phyloP scores from a whole-genome alignment of 192 early-diverging fungal genomes.

The Lunasporangiospora selenospora region DNA sequence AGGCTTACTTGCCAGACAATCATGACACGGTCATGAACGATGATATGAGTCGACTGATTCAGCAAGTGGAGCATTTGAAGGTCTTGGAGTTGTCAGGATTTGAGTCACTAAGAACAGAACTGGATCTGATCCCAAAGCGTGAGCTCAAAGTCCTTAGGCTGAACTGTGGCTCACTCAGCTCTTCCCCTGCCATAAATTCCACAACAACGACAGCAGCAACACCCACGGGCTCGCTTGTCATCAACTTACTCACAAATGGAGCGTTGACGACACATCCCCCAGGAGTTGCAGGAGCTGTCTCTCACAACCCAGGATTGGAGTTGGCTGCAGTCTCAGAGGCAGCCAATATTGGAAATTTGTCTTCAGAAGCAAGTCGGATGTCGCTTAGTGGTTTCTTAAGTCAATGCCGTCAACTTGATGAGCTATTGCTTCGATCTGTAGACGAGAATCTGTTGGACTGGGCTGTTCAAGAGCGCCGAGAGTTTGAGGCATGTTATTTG shows the following conservation, averaged over 20 bases:
- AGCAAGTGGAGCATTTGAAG: slow-evolving; percentile 21
- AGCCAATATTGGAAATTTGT: background rate
- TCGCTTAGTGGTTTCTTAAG: slow-evolving; percentile 24
- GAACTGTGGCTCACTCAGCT: slow-evolving; percentile 26
- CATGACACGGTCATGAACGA: slow-evolving; percentile 30
- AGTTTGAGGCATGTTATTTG: slow-evolving; percentile 14
- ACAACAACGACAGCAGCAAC: background rate
- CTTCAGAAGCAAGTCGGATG: slow-evolving; percentile 4
- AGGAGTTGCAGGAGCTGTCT: too few species aligned
- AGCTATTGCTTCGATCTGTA: slow-evolving; percentile 22
- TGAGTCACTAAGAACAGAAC: slow-evolving; percentile 7
- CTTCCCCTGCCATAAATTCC: background rate
- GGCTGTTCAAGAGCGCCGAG: slow-evolving; percentile 35
- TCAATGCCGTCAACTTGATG: slow-evolving; percentile 32
- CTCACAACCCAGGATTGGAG: too few species aligned
- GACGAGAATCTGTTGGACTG: slow-evolving; percentile 36
- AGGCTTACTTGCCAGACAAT: slow-evolving; percentile 24
- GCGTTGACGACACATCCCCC: too few species aligned
- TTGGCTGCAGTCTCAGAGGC: too few species aligned
- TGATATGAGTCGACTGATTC: slow-evolving; percentile 12
- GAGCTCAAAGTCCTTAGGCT: slow-evolving; percentile 28
- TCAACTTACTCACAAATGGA: too few species aligned
- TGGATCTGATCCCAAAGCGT: slow-evolving; percentile 13
- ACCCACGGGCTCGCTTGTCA: too few species aligned
- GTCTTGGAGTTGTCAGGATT: slow-evolving; percentile 35